Percentiles rank a stretch among this genome's conserved stretches.
These are phyloP conservation scores for Fusarium udum DNA, from an alignment of 2,329 filamentous ascomycete species.

Conservation along the genomic window DNA sequence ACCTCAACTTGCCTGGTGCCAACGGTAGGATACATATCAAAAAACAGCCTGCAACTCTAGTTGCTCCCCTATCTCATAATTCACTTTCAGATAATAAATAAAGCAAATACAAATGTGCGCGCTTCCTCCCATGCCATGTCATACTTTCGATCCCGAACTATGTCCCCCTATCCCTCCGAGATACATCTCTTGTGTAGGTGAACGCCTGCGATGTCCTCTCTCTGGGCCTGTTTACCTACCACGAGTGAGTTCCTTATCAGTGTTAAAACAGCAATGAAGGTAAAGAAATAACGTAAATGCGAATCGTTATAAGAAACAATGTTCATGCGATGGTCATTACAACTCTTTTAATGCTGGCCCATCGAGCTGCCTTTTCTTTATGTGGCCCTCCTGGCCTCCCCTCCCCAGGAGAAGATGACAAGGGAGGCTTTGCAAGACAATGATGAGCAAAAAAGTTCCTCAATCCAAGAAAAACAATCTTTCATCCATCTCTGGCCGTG, in stretches of 20 bases:
- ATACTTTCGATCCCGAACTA: constrained; percentile 31
- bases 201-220: constrained; percentile 32
- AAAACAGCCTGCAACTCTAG: constrained; percentile 33
- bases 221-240: constrained; percentile 28
- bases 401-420: constrained; percentile 30
- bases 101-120: constrained; percentile 27
- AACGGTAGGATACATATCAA: constrained; percentile 36
- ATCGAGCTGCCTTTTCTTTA: constrained; percentile 27
- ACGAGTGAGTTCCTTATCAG: constrained; percentile 33
- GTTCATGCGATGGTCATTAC: constrained; percentile 55
- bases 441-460: constrained; percentile 24
- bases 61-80: constrained; percentile 38
- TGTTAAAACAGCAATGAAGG: constrained; percentile 38
- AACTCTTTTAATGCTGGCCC: constrained; percentile 49
- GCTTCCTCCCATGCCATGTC: constrained; percentile 41
- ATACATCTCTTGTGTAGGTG: constrained; percentile 26
- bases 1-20: constrained; percentile 28
- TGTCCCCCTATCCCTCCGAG: constrained; percentile 27
- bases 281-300: constrained; percentile 43
- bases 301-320: constrained; percentile 49
- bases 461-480: constrained; percentile 32
- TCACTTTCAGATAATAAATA: constrained; percentile 30
- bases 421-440: constrained; percentile 22
- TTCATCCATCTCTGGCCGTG: constrained; percentile 18
- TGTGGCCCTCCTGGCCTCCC: constrained; percentile 12